These are phyloP conservation scores for Penicillium verhagenii DNA, from an alignment of 495 filamentous ascomycete species.

Conservation along the genomic window DNA sequence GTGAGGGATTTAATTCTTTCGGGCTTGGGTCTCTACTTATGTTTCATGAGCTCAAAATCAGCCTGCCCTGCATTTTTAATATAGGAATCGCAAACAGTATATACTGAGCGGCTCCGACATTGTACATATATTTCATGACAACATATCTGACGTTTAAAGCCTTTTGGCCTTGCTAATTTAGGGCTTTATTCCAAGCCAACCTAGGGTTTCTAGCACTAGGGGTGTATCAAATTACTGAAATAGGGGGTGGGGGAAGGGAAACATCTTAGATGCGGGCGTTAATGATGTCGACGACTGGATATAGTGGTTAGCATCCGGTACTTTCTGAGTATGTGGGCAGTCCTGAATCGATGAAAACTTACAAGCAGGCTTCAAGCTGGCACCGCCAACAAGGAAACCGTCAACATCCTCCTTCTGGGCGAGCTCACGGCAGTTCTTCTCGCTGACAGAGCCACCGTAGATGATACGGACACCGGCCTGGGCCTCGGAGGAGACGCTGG, in stretches of 20 bases:
- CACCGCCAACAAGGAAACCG: slow-evolving; percentile 96
- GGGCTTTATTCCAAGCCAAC: slow-evolving; percentile 6
- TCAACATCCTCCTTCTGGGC: slow-evolving; percentile 92
- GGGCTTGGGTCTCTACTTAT: not conserved
- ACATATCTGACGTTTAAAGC: slow-evolving; percentile 28
- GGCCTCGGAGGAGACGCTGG: slow-evolving; percentile 66
- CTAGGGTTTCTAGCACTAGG: not conserved
- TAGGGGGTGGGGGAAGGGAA: too few species aligned
- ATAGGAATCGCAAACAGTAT: slow-evolving; percentile 15
- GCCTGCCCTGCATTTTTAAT: slow-evolving; percentile 6
- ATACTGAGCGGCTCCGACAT: slow-evolving; percentile 20
- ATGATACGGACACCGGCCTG: slow-evolving; percentile 82
- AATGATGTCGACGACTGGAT: slow-evolving; percentile 64
- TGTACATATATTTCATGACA: slow-evolving; percentile 38
- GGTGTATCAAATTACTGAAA: slow-evolving; percentile 20
- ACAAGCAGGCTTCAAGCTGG: slow-evolving; percentile 98
- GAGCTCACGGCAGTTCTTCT: slow-evolving; percentile 96
- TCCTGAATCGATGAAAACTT: slow-evolving; percentile 39
- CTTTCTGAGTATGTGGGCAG: not conserved
- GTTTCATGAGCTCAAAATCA: not conserved
- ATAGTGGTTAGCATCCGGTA: slow-evolving; percentile 13
- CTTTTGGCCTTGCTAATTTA: slow-evolving; percentile 16
- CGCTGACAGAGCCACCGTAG: slow-evolving; percentile 93
- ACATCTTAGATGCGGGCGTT: slow-evolving; percentile 52
- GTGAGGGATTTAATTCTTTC: slow-evolving; percentile 41